Base-by-base conservation (phyloP, 495 filamentous ascomycete species). In the Darksidea phi region DNA sequence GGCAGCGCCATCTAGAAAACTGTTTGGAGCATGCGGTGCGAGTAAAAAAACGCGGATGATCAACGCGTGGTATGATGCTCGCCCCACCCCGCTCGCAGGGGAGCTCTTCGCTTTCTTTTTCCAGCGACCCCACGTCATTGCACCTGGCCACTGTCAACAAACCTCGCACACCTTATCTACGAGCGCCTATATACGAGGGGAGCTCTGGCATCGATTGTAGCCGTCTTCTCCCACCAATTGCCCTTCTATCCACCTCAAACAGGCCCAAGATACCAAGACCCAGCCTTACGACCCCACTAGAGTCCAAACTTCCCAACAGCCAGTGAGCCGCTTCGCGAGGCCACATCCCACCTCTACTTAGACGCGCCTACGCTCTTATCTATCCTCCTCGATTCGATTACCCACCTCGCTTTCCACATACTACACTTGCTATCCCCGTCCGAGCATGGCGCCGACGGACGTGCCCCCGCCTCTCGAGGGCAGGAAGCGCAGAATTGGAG, bases 401-500 rank as follows among this genome's bases (percentile, higher is more conserved):
- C 15, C 37, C 11, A 54, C n/a, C 34, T 20, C 24, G 13, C 7
- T 21, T n/a, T 32, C 23, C 20, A 48, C n/a, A 26, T 2, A 32
- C 49, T 21, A 2, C 24, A 5, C 49, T 2, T 6, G 20, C 34
- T 8, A 42, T 34, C 15, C 24, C 34, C 12, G 24, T 11, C 34
- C 52, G 15, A 55, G 1, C 49, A 64, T 64, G 61, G 54, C 61
- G 13, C 55, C 61, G 0, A 37, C 45, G 2, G 17, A 51, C 15
- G 12, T 37, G 23, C 61, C 61, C 17, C 13, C 54, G 41, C 54
- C 61, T 13, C 50, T 64, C 13, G 1, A 28, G 47, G 66, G 62
- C 37, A 70, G 72, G 63, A 86, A 85, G 71, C 91, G 93, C 77
- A 85, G 87, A 65, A 95, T 99, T 70, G 95, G 84, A 48, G 87